Conservation (phyloP, 2,329 filamentous ascomycete species). For the Colletotrichum theobromicola region DNA sequence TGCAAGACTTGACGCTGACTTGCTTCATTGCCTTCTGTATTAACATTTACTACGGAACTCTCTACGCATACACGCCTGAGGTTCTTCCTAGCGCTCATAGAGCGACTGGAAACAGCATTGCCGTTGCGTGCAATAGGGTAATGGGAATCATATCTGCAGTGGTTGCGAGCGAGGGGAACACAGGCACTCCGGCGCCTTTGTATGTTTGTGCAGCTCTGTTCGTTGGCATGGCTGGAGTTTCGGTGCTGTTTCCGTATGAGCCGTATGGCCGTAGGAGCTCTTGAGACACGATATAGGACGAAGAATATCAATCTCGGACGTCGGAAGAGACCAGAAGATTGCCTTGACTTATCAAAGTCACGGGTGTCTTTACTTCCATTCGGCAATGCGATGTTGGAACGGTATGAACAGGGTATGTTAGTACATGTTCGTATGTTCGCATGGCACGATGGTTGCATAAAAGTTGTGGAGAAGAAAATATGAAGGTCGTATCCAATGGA, state of each 20-base stretch:
- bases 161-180: neutral
- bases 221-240: neutral
- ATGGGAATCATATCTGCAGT: neutral
- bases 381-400: too few relatives aligned
- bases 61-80: neutral
- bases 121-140: neutral
- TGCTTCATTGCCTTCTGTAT: neutral
- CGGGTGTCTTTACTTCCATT: too few relatives aligned
- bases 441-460: too few relatives aligned
- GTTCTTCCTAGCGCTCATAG: neutral
- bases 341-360: too few relatives aligned
- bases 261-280: neutral
- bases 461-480: too few relatives aligned
- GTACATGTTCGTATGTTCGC: too few relatives aligned
- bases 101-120: neutral
- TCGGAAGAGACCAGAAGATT: too few relatives aligned
- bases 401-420: too few relatives aligned
- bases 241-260: neutral
- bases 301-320: too few relatives aligned
- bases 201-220: neutral
- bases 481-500: too few relatives aligned
- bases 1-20: neutral
- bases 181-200: neutral
- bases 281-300: neutral
- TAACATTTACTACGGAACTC: neutral